phyloP scores from a whole-genome alignment of 176 grass and related monocot genomes.

The Carex parvula region DNA sequence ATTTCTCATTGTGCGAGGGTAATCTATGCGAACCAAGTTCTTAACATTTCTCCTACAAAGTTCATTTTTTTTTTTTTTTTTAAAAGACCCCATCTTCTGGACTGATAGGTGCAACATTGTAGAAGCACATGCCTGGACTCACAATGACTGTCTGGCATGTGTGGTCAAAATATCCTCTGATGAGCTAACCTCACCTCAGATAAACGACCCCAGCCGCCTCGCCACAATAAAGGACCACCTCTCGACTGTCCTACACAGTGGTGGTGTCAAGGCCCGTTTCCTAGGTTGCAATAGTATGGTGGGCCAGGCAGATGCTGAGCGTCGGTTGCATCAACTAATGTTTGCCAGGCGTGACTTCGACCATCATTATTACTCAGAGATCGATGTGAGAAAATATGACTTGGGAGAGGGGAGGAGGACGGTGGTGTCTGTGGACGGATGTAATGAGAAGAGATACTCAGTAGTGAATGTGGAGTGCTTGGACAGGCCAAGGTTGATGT shows the following conservation, averaged over 20 bases:
- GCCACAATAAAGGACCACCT: slow-evolving; percentile 43
- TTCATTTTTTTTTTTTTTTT: neutral
- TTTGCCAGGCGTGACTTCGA: slow-evolving; percentile 44
- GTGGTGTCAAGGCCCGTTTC: slow-evolving; percentile 31
- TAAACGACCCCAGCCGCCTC: slow-evolving; percentile 35
- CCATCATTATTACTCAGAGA: slow-evolving; percentile 14
- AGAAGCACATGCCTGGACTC: slow-evolving; percentile 50
- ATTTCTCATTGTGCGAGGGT: neutral
- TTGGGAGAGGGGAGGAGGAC: slow-evolving; percentile 26
- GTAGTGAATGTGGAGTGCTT: slow-evolving; percentile 43
- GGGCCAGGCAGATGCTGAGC: slow-evolving; percentile 31
- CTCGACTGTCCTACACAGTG: slow-evolving; percentile 34
- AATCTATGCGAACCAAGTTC: neutral
- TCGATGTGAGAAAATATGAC: slow-evolving; percentile 1
- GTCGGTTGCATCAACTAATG: slow-evolving; percentile 54
- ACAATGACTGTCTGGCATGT: slow-evolving; percentile 40
- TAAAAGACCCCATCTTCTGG: neutral
- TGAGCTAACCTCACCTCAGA: slow-evolving; percentile 34
- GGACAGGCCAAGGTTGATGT: slow-evolving; percentile 51
- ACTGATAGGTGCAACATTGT: slow-evolving; percentile 38
- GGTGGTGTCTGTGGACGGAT: slow-evolving; percentile 26
- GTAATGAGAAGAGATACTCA: slow-evolving; percentile 49
- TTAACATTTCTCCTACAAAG: slow-evolving; percentile 4
- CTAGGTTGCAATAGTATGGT: slow-evolving; percentile 31
- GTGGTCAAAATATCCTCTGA: slow-evolving; percentile 32